Evolutionary conservation across 805 yeast genomes (phyloP), one percentile per base, ranked within the genome.

Genomic region (Blastobotrys attinorum): DNA sequence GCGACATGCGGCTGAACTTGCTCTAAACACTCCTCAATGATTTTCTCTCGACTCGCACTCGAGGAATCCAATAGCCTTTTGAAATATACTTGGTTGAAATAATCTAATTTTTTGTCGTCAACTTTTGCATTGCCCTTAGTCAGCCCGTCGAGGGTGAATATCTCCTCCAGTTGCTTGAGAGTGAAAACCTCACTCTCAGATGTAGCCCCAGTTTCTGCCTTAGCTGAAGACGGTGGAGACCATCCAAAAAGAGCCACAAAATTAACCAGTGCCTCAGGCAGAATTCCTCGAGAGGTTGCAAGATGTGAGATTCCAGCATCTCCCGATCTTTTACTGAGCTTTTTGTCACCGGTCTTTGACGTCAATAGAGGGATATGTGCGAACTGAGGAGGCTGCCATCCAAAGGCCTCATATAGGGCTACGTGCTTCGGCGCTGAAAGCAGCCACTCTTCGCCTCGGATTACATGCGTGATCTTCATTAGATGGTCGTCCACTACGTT

Each of bases 401-500:
- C 86, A 58, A 90, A 81, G 0, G 96, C 95, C 15, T 72, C 54
- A 59, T 92, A 94, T 41, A 92, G 61, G 0, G 96, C 90, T 37
- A 88, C 71, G 57, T 92, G 98, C 55, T 89, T 90, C 2, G 97
- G 96, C 0, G 98, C 92, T 0, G 97, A 86, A 1, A 95, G 83
- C 8, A 92, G 66, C 98, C 99, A 92, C 61, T 92, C 98, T 58
- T 92, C 98, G 27, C 99, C 99, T 52, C 99, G 71, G 3, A 92
- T 79, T 6, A 92, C 98, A 62, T 92, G 97, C 0, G 96, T 84
- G 36, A 92, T 83, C 37, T 77, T 62, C 98, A 92, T 92, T 38
- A 84, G 65, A 60, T 89, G 94, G 59, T 92, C 99, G 59, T 92
- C 99, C 2, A 92, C 76, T 4, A 92, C 96, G 56, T 86, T 90